Conservation (phyloP, 176 grass and related monocot species). For the Tillandsia leiboldiana region DNA sequence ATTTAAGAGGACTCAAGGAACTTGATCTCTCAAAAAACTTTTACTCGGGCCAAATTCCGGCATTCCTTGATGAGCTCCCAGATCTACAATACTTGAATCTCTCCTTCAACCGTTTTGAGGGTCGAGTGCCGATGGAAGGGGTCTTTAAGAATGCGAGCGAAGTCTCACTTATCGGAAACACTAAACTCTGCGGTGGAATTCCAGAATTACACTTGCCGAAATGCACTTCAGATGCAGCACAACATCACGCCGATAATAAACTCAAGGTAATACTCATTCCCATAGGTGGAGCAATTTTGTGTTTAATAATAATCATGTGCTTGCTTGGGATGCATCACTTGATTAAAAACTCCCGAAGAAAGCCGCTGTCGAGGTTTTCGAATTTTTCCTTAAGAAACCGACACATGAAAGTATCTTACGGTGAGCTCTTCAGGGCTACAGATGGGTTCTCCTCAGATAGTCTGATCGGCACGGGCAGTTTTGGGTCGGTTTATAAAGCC, state of each 20-base stretch:
- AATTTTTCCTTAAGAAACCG: not conserved
- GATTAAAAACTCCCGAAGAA: slow-evolving; percentile 1
- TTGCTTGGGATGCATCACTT: not conserved
- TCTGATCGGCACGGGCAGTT: slow-evolving; percentile 34
- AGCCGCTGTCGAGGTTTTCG: not conserved
- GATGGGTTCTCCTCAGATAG: slow-evolving; percentile 30
- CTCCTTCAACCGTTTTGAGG: slow-evolving; percentile 31
- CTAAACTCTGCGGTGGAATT: slow-evolving; percentile 31
- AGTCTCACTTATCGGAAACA: slow-evolving; percentile 22
- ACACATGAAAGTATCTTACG: slow-evolving; percentile 32
- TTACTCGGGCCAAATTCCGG: not conserved
- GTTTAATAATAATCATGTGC: slow-evolving; percentile 8
- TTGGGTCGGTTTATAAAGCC: slow-evolving; percentile 36
- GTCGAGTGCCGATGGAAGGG: slow-evolving; percentile 29
- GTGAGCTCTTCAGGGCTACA: slow-evolving; percentile 40
- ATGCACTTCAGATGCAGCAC: slow-evolving; percentile 15
- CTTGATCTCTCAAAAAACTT: slow-evolving; percentile 20
- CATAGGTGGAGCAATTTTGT: not conserved
- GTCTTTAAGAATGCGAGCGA: slow-evolving; percentile 27
- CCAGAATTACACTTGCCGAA: slow-evolving; percentile 26
- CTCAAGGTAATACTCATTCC: slow-evolving; percentile 13
- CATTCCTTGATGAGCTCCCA: not conserved
- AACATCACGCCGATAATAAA: not conserved
- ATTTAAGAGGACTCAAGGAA: slow-evolving; percentile 7
- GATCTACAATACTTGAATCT: slow-evolving; percentile 4